phyloP scores from a whole-genome alignment of 2,329 filamentous ascomycete species.

The Fusarium domesticum region DNA sequence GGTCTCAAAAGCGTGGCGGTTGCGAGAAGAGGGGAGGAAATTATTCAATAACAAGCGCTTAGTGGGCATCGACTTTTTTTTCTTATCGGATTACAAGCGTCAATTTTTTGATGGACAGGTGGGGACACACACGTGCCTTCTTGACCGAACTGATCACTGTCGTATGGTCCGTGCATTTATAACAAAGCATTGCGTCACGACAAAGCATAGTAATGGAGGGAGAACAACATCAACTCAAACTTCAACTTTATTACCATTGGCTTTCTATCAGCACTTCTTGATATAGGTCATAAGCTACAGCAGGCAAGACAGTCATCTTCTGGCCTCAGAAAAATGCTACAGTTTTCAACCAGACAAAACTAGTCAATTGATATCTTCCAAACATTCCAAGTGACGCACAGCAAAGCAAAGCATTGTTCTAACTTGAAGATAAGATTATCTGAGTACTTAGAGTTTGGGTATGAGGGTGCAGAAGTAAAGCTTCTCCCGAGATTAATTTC shows the following conservation, averaged over 20 bases:
- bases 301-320: no score
- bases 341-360: no score
- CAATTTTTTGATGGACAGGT: conserved; percentile 28
- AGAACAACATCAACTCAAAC: not conserved
- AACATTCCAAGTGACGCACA: no score
- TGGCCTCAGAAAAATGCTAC: no score
- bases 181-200: not conserved
- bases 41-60: conserved; percentile 15
- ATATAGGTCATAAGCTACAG: no score
- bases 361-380: no score
- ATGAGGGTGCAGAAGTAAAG: no score
- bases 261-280: no score
- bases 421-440: no score
- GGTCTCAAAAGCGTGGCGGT: conserved; percentile 5
- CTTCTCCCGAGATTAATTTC: no score
- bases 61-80: conserved; percentile 20
- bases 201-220: not conserved
- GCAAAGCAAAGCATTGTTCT: no score
- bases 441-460: no score
- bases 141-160: not conserved
- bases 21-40: conserved; percentile 5
- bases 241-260: not conserved
- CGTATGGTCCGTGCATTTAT: conserved; percentile 10
- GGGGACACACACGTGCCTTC: conserved; percentile 32
- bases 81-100: conserved; percentile 13